A percentile compares a stretch with the other conserved stretches of the same genome.
phyloP scores from a whole-genome alignment of 306 rosid species.

The Vigna unguiculata region DNA sequence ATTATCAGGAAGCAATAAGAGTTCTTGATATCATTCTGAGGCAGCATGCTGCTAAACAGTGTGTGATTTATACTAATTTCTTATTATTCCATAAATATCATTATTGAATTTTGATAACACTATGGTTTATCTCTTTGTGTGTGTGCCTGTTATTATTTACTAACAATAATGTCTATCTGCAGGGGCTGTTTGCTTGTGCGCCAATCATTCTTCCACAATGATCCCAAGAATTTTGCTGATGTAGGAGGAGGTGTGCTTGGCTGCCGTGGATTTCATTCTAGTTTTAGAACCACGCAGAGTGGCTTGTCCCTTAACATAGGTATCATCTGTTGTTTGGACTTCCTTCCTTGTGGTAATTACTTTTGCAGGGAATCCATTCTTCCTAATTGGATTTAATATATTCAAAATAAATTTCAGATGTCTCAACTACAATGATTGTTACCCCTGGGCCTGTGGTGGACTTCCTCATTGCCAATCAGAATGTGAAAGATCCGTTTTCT shows the following conservation, averaged over 20 bases:
- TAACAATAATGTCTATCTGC: slow-evolving; percentile 23
- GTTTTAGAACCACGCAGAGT: slow-evolving; percentile 88
- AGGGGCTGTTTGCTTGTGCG: slow-evolving; percentile 96
- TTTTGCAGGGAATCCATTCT: too few species aligned
- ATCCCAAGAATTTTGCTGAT: slow-evolving; percentile 62
- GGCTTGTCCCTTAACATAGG: slow-evolving; percentile 92
- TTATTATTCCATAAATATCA: background rate
- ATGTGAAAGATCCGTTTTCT: slow-evolving; percentile 68
- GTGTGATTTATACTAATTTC: slow-evolving; percentile 35
- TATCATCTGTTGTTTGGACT: background rate
- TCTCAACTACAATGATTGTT: slow-evolving; percentile 90
- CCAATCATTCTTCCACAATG: slow-evolving; percentile 83
- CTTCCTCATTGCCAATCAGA: slow-evolving; percentile 79
- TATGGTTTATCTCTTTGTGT: too few species aligned
- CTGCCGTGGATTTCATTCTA: slow-evolving; percentile 89
- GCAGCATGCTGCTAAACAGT: slow-evolving; percentile 97
- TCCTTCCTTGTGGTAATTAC: background rate
- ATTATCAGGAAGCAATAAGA: slow-evolving; percentile 85
- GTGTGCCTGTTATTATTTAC: background rate
- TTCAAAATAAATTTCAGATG: slow-evolving; percentile 54
- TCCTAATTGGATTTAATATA: background rate
- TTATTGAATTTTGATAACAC: background rate
- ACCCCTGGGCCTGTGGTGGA: slow-evolving; percentile 95
- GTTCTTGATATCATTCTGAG: slow-evolving; percentile 85
- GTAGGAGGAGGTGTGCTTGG: slow-evolving; percentile 97